Conservation (phyloP, 2,329 filamentous ascomycete species). For the Fusarium albosuccineum region DNA sequence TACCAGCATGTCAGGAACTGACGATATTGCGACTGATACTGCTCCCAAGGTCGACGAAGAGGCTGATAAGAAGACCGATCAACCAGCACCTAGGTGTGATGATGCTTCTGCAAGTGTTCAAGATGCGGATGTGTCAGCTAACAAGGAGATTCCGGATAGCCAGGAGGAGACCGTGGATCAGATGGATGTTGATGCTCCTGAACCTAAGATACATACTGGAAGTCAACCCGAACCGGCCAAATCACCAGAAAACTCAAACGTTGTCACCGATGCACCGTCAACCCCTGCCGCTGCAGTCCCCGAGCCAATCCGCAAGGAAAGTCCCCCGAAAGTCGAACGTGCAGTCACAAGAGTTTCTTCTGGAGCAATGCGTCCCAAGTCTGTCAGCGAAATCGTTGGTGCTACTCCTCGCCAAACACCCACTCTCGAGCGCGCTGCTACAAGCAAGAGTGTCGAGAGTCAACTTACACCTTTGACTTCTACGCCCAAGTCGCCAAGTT, state of each 20-base stretch:
- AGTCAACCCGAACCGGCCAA: constrained; percentile 12
- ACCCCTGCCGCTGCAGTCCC: constrained; percentile 16
- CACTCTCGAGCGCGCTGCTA: constrained; percentile 52
- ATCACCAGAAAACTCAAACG: constrained; percentile 23
- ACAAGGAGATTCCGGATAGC: constrained; percentile 53
- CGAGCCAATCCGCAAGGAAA: constrained; percentile 35
- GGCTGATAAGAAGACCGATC: constrained; percentile 8
- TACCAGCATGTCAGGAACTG: constrained; percentile 13
- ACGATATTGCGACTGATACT: not conserved
- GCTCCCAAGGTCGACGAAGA: not conserved
- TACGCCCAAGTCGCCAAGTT: constrained; percentile 59
- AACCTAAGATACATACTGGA: constrained; percentile 34
- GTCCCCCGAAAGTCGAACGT: constrained; percentile 54
- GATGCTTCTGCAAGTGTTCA: constrained; percentile 5
- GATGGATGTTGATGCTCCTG: constrained; percentile 53
- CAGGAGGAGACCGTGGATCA: constrained; percentile 49
- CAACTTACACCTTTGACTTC: constrained; percentile 58
- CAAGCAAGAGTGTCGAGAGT: constrained; percentile 47
- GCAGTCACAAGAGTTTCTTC: constrained; percentile 79
- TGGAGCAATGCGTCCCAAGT: constrained; percentile 78
- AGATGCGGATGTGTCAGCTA: constrained; percentile 3
- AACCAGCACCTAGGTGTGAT: constrained; percentile 1
- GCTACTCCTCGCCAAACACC: constrained; percentile 61
- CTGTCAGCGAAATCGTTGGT: constrained; percentile 78
- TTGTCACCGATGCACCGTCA: constrained; percentile 21